Conservation (phyloP, 257 asterid species). For the Plectranthus barbatus region DNA sequence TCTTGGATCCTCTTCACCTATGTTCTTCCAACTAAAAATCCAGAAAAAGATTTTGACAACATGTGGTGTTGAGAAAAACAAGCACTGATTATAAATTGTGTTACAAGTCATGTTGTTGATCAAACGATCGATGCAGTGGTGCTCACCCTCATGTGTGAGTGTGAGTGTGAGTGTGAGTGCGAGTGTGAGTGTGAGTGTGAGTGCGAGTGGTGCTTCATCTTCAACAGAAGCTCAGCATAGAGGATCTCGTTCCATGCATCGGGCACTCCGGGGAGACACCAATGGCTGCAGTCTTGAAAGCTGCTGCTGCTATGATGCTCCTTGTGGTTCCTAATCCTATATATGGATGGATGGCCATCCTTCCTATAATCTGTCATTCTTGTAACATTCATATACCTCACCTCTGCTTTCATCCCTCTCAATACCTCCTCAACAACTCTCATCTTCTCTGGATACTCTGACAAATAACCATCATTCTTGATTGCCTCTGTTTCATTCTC, state of each 20-base stretch:
- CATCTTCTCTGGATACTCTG: constrained; percentile 52
- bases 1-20: no score
- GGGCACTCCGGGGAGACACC: constrained; percentile 84
- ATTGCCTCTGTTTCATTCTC: constrained; percentile 64
- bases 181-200: no score
- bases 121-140: no score
- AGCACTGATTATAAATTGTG: no score
- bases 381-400: constrained; percentile 52
- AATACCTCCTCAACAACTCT: constrained; percentile 38
- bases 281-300: constrained; percentile 67
- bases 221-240: constrained; percentile 44
- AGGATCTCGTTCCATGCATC: constrained; percentile 71
- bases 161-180: not conserved
- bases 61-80: no score
- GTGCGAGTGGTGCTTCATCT: constrained; percentile 13
- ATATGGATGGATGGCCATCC: constrained; percentile 69
- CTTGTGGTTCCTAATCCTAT: constrained; percentile 31
- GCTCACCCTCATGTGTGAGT: no score
- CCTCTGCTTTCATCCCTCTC: constrained; percentile 47
- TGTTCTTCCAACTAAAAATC: no score
- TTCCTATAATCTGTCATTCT: constrained; percentile 58
- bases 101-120: no score
- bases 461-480: constrained; percentile 46
- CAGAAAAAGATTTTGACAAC: no score
- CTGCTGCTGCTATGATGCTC: not conserved